phyloP scores from a whole-genome alignment of 2,329 filamentous ascomycete genomes.

The Penicillium hesseltinei region DNA sequence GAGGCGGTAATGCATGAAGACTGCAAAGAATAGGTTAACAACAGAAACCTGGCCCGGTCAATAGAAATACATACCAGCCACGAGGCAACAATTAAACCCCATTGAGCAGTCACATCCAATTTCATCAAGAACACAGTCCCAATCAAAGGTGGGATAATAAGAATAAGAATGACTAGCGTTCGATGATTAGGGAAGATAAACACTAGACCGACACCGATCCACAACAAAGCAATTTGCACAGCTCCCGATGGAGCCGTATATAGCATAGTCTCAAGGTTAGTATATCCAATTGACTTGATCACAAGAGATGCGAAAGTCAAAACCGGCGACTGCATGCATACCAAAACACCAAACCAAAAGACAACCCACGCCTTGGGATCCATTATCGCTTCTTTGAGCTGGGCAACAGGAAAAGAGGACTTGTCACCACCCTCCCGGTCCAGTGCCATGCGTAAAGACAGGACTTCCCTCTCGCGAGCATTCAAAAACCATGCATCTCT shows the following conservation, averaged over 20 bases:
- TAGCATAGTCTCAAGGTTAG: conserved; percentile 47
- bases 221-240: conserved; percentile 48
- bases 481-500: conserved; percentile 52
- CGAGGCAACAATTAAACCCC: conserved; percentile 50
- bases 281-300: conserved; percentile 49
- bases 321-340: conserved; percentile 49
- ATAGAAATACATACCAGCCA: conserved; percentile 43
- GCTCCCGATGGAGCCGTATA: conserved; percentile 51
- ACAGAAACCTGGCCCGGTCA: background rate
- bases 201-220: conserved; percentile 46
- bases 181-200: conserved; percentile 43
- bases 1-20: conserved; percentile 46
- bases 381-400: conserved; percentile 46
- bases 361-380: conserved; percentile 48
- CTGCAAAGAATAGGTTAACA: conserved; percentile 10
- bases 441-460: conserved; percentile 38
- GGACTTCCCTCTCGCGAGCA: conserved; percentile 43
- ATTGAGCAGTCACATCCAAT: conserved; percentile 42
- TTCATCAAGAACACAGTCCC: conserved; percentile 48
- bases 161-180: conserved; percentile 39
- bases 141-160: conserved; percentile 46
- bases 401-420: conserved; percentile 45
- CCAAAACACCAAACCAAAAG: conserved; percentile 48
- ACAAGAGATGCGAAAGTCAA: conserved; percentile 52
- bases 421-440: conserved; percentile 45